Evolutionary conservation across 495 filamentous ascomycete genomes (phyloP), one percentile per base, ranked within the genome.

Genomic region (Lasiosphaeria hispida): DNA sequence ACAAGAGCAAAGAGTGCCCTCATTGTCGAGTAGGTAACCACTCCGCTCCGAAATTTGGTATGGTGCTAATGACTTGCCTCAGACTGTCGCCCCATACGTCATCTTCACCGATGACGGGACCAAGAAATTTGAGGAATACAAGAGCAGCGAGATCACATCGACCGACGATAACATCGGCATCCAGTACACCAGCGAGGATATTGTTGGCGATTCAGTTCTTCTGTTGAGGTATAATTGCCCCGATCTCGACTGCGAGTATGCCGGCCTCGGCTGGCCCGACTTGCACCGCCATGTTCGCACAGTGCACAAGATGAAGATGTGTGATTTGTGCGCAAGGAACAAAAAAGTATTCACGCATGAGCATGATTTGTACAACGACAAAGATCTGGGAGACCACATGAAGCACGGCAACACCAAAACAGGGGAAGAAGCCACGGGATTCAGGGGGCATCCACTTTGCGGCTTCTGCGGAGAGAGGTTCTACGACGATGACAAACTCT

Each of bases 281-380:
- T 75, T 99, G 57, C 92, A 99, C 71, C 83, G 88, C 48, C 94
- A 99, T 78, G 92, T 97, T 37, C 88, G 85, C 62, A 77, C 65
- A 39, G 82, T 82, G 36, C 94, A 99, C 76, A 76, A 87, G 58
- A 94, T 88, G 73, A 84, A 89, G 66, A 90, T 99, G 86, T 99
- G 94, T 73, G 91, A 96, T 71, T 80, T 97, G 13, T 99, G 94
- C 71, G 93, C 91, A 1, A 75, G 90, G 38, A 89, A 96, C 73
- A 97, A 99, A 76, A 96, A 96, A 61, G 92, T 96, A 38, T 99
- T 99, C 61, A 96, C 94, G 0, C 95, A 97, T 70, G 94, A 99
- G 72, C 94, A 99, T 66, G 90, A 90, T 18, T 79, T 99, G n/a
- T 97, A 96, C 66, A 88, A 89, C 4, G 74, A 78, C n/a, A 80